A percentile compares a stretch with the other conserved stretches of the same genome.
These are phyloP conservation scores for Flaveria trinervia DNA, from an alignment of 129 eudicot species.

Conservation along the genomic window DNA sequence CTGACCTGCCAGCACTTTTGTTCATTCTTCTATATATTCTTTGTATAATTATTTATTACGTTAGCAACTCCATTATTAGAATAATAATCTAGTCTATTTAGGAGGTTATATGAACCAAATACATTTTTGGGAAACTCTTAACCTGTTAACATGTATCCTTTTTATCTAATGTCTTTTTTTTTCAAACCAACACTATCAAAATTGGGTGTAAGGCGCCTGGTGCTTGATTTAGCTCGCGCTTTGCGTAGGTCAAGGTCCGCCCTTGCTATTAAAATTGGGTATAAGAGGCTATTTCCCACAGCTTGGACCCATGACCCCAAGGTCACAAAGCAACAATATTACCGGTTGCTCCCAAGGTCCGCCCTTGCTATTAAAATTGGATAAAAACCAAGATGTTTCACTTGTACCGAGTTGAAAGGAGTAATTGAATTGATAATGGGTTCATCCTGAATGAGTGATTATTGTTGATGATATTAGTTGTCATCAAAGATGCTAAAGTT, in stretches of 20 bases:
- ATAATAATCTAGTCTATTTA: not conserved
- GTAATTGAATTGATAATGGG: not conserved
- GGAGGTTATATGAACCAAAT: slow-evolving; percentile 5
- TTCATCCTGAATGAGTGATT: not conserved
- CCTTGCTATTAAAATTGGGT: no score
- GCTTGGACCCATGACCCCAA: no score
- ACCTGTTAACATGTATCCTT: not conserved
- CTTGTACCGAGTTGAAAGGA: not conserved
- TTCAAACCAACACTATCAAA: no score
- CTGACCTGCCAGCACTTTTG: not conserved
- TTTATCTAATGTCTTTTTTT: not conserved
- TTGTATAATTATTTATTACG: not conserved
- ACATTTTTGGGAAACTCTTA: not conserved
- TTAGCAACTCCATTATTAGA: not conserved
- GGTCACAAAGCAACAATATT: no score
- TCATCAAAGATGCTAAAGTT: slow-evolving; percentile 20
- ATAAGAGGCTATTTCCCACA: no score
- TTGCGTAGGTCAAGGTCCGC: no score
- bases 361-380: not conserved
- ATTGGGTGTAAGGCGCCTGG: no score
- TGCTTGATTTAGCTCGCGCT: no score
- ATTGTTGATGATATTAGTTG: not conserved
- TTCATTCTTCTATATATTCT: not conserved
- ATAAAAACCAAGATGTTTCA: not conserved
- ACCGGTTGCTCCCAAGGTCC: no score